These are phyloP conservation scores for Aphanomyces euteiches DNA, from an alignment of 352 stramenopile genomes.

Conservation along the genomic window DNA sequence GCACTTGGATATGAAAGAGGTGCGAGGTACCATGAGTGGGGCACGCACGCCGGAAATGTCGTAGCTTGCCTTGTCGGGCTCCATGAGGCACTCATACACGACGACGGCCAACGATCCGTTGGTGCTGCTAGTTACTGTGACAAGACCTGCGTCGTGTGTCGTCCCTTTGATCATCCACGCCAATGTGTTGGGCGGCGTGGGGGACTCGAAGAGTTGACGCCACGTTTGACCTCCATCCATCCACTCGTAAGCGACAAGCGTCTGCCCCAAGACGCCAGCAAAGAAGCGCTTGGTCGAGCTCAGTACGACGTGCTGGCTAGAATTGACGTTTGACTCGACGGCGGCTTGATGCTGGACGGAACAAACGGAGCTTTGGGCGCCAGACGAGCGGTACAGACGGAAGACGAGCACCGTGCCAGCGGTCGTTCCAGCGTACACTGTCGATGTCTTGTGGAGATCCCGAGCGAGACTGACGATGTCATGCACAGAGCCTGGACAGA, in stretches of 20 bases:
- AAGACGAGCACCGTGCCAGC: conserved; percentile 7
- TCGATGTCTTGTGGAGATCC: conserved; percentile 10
- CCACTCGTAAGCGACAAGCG: conserved; percentile 11
- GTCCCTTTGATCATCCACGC: not conserved
- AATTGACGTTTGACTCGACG: not conserved
- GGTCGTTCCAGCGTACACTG: conserved; percentile 15
- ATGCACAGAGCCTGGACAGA: conserved; percentile 4
- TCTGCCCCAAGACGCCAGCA: not conserved
- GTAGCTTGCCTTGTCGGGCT: not conserved
- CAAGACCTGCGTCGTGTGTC: not conserved
- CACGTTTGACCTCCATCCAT: not conserved
- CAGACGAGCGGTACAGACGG: conserved; percentile 6
- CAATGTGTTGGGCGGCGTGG: no score
- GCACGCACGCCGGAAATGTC: conserved; percentile 12
- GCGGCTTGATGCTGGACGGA: not conserved
- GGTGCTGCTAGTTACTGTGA: not conserved
- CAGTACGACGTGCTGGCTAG: not conserved
- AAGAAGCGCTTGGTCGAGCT: not conserved
- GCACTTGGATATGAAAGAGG: not conserved
- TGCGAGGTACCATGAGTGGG: conserved; percentile 14
- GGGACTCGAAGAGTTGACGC: no score
- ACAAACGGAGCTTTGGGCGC: not conserved
- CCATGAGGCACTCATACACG: conserved; percentile 9
- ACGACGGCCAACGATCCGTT: conserved; percentile 11
- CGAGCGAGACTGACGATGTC: not conserved